These are phyloP conservation scores for Cadophora gregata DNA, from an alignment of 2,329 filamentous ascomycete species.

Conservation along the genomic window DNA sequence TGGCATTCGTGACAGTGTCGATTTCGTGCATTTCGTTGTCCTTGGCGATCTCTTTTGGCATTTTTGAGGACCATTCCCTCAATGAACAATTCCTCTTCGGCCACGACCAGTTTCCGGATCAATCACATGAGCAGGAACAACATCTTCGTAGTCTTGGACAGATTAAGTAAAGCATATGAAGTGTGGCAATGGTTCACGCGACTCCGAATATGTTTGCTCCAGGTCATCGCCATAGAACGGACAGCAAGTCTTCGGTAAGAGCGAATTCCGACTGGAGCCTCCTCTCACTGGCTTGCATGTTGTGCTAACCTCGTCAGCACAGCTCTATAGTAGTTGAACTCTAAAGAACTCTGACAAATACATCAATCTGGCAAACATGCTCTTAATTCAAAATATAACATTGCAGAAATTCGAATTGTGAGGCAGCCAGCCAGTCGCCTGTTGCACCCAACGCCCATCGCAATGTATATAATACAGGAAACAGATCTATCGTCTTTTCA, in stretches of 20 bases:
- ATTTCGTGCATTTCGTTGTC: not conserved
- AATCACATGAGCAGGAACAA: not conserved
- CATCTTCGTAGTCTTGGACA: no score
- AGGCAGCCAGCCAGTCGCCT: conserved; percentile 32
- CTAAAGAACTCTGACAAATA: not conserved
- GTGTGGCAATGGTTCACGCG: no score
- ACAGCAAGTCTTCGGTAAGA: no score
- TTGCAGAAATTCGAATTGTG: conserved; percentile 29
- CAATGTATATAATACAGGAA: conserved; percentile 36
- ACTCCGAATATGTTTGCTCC: no score
- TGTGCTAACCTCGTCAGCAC: no score
- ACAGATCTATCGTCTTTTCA: conserved; percentile 24
- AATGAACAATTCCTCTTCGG: not conserved
- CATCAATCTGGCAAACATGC: not conserved
- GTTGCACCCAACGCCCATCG: conserved; percentile 34
- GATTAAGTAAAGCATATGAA: no score
- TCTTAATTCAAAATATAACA: conserved; percentile 19
- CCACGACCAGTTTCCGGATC: not conserved
- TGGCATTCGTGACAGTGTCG: not conserved
- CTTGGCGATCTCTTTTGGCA: not conserved
- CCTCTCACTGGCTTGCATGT: no score
- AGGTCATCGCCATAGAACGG: no score
- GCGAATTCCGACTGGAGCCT: no score
- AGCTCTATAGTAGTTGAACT: not conserved
- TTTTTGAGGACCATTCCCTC: not conserved